Conservation (phyloP, 768 basidiomycete genomes). For the Lactarius trivialis region DNA sequence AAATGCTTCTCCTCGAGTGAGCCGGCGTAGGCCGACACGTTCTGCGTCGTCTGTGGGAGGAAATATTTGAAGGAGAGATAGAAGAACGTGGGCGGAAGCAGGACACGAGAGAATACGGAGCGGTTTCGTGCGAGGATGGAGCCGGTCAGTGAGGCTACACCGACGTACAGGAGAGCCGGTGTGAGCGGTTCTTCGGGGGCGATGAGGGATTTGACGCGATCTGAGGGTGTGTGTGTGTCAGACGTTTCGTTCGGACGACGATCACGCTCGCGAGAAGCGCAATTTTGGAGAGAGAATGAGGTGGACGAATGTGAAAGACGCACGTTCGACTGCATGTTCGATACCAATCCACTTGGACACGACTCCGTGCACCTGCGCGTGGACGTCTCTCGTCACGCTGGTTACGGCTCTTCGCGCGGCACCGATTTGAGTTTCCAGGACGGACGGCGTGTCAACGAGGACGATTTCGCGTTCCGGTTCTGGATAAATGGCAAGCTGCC, state of each 20-base stretch:
- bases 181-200: conserved; percentile 77
- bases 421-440: conserved; percentile 73
- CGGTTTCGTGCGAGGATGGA: conserved; percentile 83
- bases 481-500: conserved; percentile 85
- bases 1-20: conserved; percentile 65
- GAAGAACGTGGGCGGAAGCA: conserved; percentile 73
- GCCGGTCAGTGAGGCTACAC: conserved; percentile 80
- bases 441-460: conserved; percentile 67
- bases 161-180: conserved; percentile 86
- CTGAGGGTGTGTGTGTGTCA: conserved; percentile 38
- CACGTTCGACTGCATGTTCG: conserved; percentile 82
- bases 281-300: neutral
- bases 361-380: conserved; percentile 59
- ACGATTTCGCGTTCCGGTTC: conserved; percentile 51
- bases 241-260: neutral
- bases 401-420: conserved; percentile 54
- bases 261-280: neutral
- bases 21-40: conserved; percentile 58
- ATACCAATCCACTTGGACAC: conserved; percentile 80
- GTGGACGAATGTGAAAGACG: conserved; percentile 30
- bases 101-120: conserved; percentile 54
- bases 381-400: conserved; percentile 50
- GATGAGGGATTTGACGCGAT: conserved; percentile 74
- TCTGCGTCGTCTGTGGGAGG: conserved; percentile 74
- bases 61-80: conserved; percentile 70